Conservation (phyloP, 1,139 yeast species). For the Kodamaea sp. region DNA sequence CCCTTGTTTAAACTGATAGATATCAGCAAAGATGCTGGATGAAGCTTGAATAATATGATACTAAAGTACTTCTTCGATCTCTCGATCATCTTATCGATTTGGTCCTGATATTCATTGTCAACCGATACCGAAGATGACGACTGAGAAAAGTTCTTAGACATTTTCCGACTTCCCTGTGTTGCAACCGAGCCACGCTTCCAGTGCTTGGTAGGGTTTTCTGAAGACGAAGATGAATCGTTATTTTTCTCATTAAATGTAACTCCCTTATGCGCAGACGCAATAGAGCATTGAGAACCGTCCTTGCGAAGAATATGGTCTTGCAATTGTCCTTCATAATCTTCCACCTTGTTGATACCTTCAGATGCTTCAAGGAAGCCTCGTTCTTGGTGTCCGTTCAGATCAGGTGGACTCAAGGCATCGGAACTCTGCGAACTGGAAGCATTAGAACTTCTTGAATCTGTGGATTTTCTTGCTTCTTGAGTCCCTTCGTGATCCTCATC, state of each 20-base stretch:
- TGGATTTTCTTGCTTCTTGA: constrained; percentile 8
- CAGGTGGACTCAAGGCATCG: constrained; percentile 1
- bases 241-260: constrained; percentile 7
- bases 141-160: constrained; percentile 3
- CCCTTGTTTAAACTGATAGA: constrained; percentile 62
- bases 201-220: constrained; percentile 1
- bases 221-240: constrained; percentile 3
- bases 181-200: too few relatives aligned
- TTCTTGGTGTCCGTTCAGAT: too few relatives aligned
- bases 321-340: constrained; percentile 4
- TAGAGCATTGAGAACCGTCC: background rate
- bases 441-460: constrained; percentile 1
- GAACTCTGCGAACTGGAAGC: background rate
- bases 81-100: constrained; percentile 55
- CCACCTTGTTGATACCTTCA: constrained; percentile 5
- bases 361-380: constrained; percentile 16
- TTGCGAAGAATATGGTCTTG: constrained; percentile 1
- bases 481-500: constrained; percentile 11
- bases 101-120: constrained; percentile 33
- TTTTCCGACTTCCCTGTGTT: constrained; percentile 4
- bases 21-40: constrained; percentile 50
- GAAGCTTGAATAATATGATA: constrained; percentile 49
- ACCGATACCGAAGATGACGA: constrained; percentile 8
- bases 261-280: background rate
- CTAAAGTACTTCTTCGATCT: constrained; percentile 62